phyloP scores from a whole-genome alignment of 345 rosid genomes.

The Citropsis articulata region DNA sequence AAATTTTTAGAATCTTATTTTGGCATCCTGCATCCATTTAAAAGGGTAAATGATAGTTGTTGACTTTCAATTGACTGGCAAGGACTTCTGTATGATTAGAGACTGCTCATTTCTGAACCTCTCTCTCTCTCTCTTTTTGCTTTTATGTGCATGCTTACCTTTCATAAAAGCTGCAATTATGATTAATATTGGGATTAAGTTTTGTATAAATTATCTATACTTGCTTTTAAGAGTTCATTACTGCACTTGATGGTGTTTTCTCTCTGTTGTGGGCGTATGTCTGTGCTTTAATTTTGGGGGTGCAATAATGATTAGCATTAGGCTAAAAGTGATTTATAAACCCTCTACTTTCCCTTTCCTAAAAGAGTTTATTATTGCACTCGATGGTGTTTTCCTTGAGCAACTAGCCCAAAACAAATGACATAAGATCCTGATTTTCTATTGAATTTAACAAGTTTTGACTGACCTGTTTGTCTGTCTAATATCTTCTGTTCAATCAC shows the following conservation, averaged over 20 bases:
- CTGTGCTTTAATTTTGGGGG: neutral
- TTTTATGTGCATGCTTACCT: neutral
- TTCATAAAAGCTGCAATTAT: neutral
- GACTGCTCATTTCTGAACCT: neutral
- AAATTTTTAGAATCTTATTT: neutral
- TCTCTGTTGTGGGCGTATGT: neutral
- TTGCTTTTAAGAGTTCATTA: neutral
- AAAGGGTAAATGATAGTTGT: neutral
- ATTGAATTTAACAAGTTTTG: neutral
- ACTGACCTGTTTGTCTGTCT: neutral
- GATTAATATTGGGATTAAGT: neutral
- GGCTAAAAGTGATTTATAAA: neutral
- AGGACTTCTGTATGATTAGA: neutral
- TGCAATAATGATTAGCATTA: slow-evolving; percentile 7
- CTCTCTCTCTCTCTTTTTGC: neutral
- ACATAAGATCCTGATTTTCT: neutral
- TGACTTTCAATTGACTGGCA: neutral
- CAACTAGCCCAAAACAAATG: neutral
- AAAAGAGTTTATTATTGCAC: neutral
- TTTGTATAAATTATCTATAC: neutral
- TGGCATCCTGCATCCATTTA: neutral
- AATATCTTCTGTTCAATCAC: neutral
- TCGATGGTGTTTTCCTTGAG: neutral
- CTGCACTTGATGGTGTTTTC: slow-evolving; percentile 2
- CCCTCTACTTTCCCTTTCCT: neutral